Evolutionary conservation across 106 monocot genomes (phyloP).

Genomic region (Posidonia australis): DNA sequence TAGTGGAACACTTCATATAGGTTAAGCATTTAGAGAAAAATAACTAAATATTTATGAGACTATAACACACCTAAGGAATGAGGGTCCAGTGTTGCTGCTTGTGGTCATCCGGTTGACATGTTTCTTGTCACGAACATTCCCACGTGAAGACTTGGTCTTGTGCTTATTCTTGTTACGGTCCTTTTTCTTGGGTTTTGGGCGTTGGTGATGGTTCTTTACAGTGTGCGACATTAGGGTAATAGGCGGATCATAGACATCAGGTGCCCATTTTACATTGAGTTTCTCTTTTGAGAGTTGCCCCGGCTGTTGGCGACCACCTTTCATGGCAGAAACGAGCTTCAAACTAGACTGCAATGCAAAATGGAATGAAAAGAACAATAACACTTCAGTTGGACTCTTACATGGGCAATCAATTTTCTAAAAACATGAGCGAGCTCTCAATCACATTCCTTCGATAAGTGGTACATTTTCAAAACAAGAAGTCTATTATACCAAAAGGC

Average conservation of each 20-base stretch:
- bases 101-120: conserved; percentile 4
- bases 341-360: conserved; percentile 19
- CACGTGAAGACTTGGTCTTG: conserved; percentile 29
- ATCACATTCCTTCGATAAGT: too few relatives aligned
- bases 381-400: too few relatives aligned
- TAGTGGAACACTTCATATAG: too few relatives aligned
- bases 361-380: background rate
- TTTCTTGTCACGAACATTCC: conserved; percentile 17
- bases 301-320: conserved; percentile 45
- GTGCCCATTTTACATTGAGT: conserved; percentile 64
- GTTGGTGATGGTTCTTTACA: conserved; percentile 27
- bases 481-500: too few relatives aligned
- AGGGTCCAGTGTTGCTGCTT: background rate
- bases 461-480: too few relatives aligned
- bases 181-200: conserved; percentile 31
- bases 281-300: conserved; percentile 15
- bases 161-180: conserved; percentile 24
- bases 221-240: conserved; percentile 48
- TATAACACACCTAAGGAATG: too few relatives aligned
- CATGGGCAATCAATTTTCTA: too few relatives aligned
- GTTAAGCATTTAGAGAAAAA: too few relatives aligned
- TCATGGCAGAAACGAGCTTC: conserved; percentile 54
- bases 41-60: too few relatives aligned
- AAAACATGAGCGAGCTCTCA: too few relatives aligned
- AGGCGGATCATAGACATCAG: conserved; percentile 75